phyloP scores from a whole-genome alignment of 768 basidiomycete genomes.

The Pulveroboletus frians region DNA sequence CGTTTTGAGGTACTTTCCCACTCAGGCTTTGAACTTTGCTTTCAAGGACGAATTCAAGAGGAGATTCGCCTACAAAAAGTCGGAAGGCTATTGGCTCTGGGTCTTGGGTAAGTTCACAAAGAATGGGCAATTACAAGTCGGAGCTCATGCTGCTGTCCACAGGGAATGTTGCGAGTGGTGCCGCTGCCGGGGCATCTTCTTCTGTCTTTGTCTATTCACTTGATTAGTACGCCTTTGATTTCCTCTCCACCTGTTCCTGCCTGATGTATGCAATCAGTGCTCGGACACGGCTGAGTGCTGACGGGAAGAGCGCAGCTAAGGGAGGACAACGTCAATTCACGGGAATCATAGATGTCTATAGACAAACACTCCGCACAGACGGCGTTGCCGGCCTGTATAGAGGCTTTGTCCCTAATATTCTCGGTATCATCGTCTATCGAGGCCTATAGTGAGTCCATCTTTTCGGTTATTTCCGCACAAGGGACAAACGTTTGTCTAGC shows the following conservation, averaged over 20 bases:
- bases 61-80: conserved; percentile 33
- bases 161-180: conserved; percentile 41
- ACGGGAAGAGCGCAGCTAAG: conserved; percentile 33
- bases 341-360: conserved; percentile 41
- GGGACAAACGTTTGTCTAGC: conserved; percentile 16
- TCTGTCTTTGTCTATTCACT: conserved; percentile 43
- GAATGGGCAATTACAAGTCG: not conserved
- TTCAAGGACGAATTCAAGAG: conserved; percentile 42
- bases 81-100: conserved; percentile 36
- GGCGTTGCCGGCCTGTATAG: conserved; percentile 39
- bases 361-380: conserved; percentile 37
- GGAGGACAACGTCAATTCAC: conserved; percentile 39
- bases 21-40: conserved; percentile 44
- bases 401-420: conserved; percentile 39
- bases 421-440: conserved; percentile 40
- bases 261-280: conserved; percentile 24
- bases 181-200: conserved; percentile 39
- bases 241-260: not conserved
- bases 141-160: not conserved
- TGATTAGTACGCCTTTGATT: conserved; percentile 32
- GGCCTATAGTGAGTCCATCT: conserved; percentile 36
- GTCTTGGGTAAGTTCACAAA: conserved; percentile 26
- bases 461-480: not conserved
- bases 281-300: conserved; percentile 38
- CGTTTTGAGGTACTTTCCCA: conserved; percentile 42